Evolutionary conservation across 73 alveolate genomes (phyloP), one percentile per base, ranked within the genome.

Genomic region (Symbiodinium pilosum): DNA sequence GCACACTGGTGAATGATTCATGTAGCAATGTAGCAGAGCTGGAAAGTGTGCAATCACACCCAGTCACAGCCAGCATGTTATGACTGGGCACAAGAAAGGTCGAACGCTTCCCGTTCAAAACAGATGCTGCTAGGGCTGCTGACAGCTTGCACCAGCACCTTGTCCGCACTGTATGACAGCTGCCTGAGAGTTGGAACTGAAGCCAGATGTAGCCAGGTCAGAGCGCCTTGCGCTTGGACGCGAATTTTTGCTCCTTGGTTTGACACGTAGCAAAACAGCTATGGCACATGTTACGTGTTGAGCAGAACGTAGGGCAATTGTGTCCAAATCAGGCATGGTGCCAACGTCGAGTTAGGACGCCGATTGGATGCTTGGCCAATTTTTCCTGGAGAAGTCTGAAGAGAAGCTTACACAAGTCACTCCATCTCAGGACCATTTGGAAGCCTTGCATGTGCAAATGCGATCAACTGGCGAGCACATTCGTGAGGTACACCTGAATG

Each of bases 401-500:
- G 69, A 1, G 18, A 7, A 21, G 71, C 26, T 54, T 30, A 24
- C 32, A 64, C 77, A 0, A 3, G 2, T 26, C 38, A 26, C 7
- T 64, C 0, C 41, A 14, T 7, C 59, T 47, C 14, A 47, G 59
- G 77, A 64, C 36, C 77, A 64, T 26, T 16, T 64, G 36, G 32
- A 26, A 26, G 77, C 77, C 28, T 26, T 64, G 16, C 77, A 64
- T 30, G 77, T 64, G 38, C 77, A 64, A 21, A 21, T 64, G 16
- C 77, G 77, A 3, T 64, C 77, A 36, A 64, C 77, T 18, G 77
- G 77, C 77, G 77, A 64, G 77, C 32, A 64, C 77, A 64, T 64
- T 30, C 77, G 77, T 21, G 77, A 64, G 77, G 77, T 30, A 47
- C 14, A 47, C 59, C 21, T 14, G 59, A 9, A 47, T 47, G 6